phyloP scores from a whole-genome alignment of 768 basidiomycete species.

The Macrocybe gigantea region DNA sequence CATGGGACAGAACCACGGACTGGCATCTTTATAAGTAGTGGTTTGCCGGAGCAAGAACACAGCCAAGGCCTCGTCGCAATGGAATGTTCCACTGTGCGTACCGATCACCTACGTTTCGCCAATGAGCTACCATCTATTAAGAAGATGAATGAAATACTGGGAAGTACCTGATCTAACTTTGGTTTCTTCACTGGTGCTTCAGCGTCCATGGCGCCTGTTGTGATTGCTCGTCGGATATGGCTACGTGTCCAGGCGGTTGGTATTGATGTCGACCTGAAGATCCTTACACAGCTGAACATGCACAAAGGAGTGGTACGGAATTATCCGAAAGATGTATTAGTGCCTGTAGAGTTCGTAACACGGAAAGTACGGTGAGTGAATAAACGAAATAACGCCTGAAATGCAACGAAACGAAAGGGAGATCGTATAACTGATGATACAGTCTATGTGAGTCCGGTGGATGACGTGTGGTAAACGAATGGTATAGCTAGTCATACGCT shows the following conservation, averaged over 20 bases:
- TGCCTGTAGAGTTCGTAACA: no score
- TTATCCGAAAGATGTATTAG: no score
- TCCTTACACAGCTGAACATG: no score
- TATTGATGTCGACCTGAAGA: no score
- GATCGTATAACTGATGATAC: no score
- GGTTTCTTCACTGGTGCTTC: conserved; percentile 27
- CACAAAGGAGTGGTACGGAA: no score
- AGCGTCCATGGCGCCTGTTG: conserved; percentile 5
- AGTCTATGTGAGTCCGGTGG: no score
- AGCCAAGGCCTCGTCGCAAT: conserved; percentile 95
- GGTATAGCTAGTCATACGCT: background rate
- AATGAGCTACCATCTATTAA: background rate
- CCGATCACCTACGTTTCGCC: conserved; percentile 64
- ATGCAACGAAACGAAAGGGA: no score
- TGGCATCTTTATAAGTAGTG: conserved; percentile 65
- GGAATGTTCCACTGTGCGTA: conserved; percentile 93
- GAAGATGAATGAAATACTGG: background rate
- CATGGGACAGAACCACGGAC: conserved; percentile 29
- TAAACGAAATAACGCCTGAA: no score
- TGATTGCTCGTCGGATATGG: conserved; percentile 9
- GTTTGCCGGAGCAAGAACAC: conserved; percentile 85
- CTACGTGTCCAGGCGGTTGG: no score
- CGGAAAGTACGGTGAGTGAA: no score
- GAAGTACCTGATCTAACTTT: conserved; percentile 31
- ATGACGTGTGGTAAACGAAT: background rate